Evolutionary conservation across 2,329 filamentous ascomycete species (phyloP), one percentile per base, ranked within the genome.

Genomic region (Blastomyces emzantsi): DNA sequence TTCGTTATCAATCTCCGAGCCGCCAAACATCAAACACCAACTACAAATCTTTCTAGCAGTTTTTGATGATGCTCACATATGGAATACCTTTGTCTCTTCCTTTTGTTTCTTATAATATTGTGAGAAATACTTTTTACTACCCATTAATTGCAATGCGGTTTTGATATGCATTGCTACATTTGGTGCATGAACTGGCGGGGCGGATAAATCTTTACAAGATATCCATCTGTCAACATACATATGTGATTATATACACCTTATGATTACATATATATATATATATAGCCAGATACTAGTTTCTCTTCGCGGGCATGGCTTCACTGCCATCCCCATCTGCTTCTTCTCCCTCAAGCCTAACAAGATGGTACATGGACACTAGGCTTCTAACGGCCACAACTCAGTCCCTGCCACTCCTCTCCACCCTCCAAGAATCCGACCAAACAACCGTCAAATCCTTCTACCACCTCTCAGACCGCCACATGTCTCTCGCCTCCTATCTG

Each of bases 401-500:
- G 28, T 65, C 64, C 6, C 75, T 80, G 11, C 78, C 78, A 1
- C 68, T 80, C 8, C 64, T 80, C 39, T 65, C 73, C 39, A 75
- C 74, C 4, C 72, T 82, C 7, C 74, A 74, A 64, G 69, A 73
- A 43, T 71, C 78, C 33, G 84, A 87, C 69, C 81, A 82, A 67
- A 77, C 80, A 64, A 73, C 75, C 25, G 75, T 81, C 55, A 75
- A 74, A 30, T 76, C 77, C 57, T 85, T 79, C 72, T 79, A 82
- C 70, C 80, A 82, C 70, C 73, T 81, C 43, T 71, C 81, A 68
- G 85, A 87, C 70, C 82, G 81, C 22, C 81, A 81, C 67, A 86
- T 87, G 82, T 82, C 80, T 22, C 77, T 88, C 2, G 85, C 78
- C 9, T 87, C 85, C 8, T 82, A 82, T 17, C 73, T 88, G 28